These are phyloP conservation scores for Brasilioporus rufonigricans DNA, from an alignment of 768 basidiomycete species.

Conservation along the genomic window DNA sequence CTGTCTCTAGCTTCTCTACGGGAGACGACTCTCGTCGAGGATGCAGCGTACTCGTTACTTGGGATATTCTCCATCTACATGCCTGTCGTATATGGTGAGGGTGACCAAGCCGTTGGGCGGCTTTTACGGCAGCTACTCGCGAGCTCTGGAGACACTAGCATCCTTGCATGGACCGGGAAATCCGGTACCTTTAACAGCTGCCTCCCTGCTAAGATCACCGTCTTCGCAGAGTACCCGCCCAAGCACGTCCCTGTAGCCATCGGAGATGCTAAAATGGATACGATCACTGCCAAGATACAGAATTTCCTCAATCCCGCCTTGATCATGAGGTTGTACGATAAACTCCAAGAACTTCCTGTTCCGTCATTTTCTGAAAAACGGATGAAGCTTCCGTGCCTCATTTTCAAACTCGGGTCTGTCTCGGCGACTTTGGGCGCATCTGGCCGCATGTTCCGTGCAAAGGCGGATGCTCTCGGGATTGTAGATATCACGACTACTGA, in stretches of 20 bases:
- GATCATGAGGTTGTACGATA: background rate
- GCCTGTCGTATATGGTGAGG: constrained; percentile 12
- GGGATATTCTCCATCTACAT: constrained; percentile 4
- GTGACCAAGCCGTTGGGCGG: too few relatives aligned
- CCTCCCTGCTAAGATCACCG: too few relatives aligned
- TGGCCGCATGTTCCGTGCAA: background rate
- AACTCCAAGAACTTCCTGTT: background rate
- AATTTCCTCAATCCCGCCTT: background rate
- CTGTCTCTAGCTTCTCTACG: constrained; percentile 9
- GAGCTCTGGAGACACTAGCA: too few relatives aligned
- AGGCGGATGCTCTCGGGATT: background rate
- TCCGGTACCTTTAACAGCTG: too few relatives aligned
- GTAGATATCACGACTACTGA: constrained; percentile 9
- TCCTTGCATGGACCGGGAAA: too few relatives aligned
- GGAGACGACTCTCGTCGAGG: constrained; percentile 6
- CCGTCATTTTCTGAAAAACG: background rate
- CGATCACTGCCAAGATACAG: background rate
- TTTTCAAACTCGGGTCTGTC: too few relatives aligned
- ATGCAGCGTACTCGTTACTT: constrained; percentile 11
- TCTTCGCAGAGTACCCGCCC: too few relatives aligned
- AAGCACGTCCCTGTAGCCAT: constrained; percentile 1
- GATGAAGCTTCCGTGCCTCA: constrained; percentile 13
- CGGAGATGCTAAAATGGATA: background rate
- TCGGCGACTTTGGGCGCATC: background rate
- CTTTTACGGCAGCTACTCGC: constrained; percentile 6